Evolutionary conservation across 805 yeast genomes (phyloP).

Genomic region (Saturnispora halmiae): DNA sequence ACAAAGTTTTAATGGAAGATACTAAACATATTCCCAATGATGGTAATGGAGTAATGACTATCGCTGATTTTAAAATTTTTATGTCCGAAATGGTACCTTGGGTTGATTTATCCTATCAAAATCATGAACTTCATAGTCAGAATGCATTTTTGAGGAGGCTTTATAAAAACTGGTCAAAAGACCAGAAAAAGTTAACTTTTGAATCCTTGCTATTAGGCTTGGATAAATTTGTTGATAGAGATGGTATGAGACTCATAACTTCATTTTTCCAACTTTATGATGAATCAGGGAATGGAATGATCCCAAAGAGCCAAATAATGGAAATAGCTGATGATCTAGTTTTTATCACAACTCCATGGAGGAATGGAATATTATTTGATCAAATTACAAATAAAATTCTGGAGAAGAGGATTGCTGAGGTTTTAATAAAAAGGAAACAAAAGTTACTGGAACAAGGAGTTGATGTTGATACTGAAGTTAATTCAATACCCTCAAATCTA

Average conservation of each 20-base stretch:
- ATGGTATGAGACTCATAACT: conserved; percentile 69
- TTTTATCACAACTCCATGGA: conserved; percentile 77
- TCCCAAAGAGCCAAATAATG: conserved; percentile 72
- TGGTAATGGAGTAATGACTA: conserved; percentile 58
- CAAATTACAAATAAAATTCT: conserved; percentile 51
- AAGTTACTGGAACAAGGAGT: conserved; percentile 25
- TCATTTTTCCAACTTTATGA: conserved; percentile 75
- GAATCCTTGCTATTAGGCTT: conserved; percentile 67
- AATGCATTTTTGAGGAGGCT: conserved; percentile 51
- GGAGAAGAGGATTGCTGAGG: conserved; percentile 60
- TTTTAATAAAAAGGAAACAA: conserved; percentile 37
- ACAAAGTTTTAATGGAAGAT: conserved; percentile 60
- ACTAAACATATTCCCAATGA: conserved; percentile 56
- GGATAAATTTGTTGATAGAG: conserved; percentile 57
- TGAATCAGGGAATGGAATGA: conserved; percentile 43
- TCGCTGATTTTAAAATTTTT: conserved; percentile 60
- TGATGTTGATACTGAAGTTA: conserved; percentile 24
- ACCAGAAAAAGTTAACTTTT: conserved; percentile 51
- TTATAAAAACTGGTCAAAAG: conserved; percentile 61
- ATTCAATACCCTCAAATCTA: conserved; percentile 49
- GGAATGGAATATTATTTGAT: conserved; percentile 63
- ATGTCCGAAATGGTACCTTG: conserved; percentile 77
- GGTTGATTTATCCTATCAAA: conserved; percentile 35
- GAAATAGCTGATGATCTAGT: conserved; percentile 82
- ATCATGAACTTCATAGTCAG: conserved; percentile 21